phyloP scores from a whole-genome alignment of 1,284 basidiomycete genomes.

The Apiotrichum montevideense region DNA sequence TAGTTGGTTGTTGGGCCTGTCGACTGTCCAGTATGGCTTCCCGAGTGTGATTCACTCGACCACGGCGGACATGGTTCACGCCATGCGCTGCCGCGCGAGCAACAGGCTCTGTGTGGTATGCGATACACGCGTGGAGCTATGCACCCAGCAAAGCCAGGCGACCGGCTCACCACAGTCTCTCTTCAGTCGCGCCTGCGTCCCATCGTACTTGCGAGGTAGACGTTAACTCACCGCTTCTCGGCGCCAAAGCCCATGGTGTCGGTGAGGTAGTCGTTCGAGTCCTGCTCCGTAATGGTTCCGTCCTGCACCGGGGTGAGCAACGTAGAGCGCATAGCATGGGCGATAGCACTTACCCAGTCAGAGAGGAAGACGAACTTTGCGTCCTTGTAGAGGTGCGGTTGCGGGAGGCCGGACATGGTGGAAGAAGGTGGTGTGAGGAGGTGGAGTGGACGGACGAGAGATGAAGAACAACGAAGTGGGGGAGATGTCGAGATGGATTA shows the following conservation, averaged over 20 bases:
- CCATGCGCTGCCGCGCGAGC: too few relatives aligned
- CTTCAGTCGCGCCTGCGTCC: too few relatives aligned
- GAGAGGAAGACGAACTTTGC: constrained; percentile 80
- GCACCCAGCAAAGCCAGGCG: too few relatives aligned
- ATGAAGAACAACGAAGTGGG: not conserved
- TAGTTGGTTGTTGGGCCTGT: too few relatives aligned
- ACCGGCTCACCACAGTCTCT: too few relatives aligned
- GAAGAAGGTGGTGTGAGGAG: not conserved
- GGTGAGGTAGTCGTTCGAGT: constrained; percentile 70
- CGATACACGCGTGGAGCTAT: too few relatives aligned
- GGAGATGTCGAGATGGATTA: not conserved
- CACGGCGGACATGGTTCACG: too few relatives aligned
- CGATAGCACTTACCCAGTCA: constrained; percentile 64
- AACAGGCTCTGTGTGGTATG: too few relatives aligned
- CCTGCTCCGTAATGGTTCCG: constrained; percentile 82
- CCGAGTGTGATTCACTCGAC: too few relatives aligned
- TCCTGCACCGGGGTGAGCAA: constrained; percentile 50
- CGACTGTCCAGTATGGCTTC: too few relatives aligned
- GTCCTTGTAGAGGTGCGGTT: constrained; percentile 68
- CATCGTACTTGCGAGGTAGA: too few relatives aligned
- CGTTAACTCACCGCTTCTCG: constrained; percentile 18
- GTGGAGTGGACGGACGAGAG: not conserved
- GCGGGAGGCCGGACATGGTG: constrained; percentile 53
- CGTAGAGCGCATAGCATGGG: constrained; percentile 26
- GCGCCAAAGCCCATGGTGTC: constrained; percentile 53